These are phyloP conservation scores for Rhododendron kiyosumense DNA, from an alignment of 148 eudicot species.

Conservation along the genomic window DNA sequence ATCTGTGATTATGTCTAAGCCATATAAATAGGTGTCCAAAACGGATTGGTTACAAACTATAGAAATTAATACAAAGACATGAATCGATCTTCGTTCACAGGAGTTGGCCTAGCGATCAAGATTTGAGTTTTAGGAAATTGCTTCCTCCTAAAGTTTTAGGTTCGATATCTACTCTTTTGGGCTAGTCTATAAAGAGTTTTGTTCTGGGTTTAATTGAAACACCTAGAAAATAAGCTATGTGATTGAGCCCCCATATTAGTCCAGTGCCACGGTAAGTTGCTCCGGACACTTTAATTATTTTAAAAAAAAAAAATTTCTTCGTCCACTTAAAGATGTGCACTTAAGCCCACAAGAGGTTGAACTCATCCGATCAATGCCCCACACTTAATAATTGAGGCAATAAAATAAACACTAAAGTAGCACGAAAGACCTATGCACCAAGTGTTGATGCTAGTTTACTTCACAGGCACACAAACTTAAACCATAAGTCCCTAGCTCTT, in stretches of 20 bases:
- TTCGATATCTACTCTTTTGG: neutral
- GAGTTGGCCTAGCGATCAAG: neutral
- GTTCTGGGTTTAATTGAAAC: no score
- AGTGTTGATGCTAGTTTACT: neutral
- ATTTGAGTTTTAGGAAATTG: no score
- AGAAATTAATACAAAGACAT: no score
- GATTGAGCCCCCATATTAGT: no score
- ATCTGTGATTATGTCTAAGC: neutral
- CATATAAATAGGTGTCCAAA: neutral
- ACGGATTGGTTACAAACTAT: neutral
- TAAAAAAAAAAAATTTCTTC: neutral
- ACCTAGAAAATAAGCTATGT: no score
- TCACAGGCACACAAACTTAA: neutral
- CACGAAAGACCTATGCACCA: constrained; percentile 10
- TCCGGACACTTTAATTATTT: no score
- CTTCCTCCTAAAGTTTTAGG: no score
- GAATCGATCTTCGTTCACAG: no score
- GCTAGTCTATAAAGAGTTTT: no score
- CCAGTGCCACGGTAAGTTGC: no score
- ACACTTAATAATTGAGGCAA: neutral
- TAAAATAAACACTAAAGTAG: neutral
- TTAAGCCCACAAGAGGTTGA: neutral
- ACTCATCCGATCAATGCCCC: neutral
- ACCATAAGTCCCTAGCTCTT: neutral
- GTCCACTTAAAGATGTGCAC: neutral